Evolutionary conservation across 106 monocot genomes (phyloP).

Genomic region (Hemerocallis citrina): DNA sequence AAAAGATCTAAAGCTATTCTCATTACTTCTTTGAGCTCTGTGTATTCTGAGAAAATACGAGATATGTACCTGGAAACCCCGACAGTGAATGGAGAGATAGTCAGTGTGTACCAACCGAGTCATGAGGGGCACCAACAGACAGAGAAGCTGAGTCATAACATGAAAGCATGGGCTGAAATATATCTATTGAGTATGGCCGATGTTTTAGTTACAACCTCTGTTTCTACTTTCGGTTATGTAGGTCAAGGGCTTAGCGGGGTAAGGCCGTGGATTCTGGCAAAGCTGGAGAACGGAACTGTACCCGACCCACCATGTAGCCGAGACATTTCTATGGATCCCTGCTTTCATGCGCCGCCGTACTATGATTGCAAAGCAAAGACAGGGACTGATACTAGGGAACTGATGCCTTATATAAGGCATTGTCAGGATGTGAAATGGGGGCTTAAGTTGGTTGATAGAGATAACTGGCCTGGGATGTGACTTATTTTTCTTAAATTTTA

Average conservation of each 20-base stretch:
- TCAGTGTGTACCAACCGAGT: conserved; percentile 53
- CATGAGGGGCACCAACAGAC: conserved; percentile 41
- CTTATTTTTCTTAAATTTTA: too few species aligned
- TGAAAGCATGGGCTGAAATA: conserved; percentile 66
- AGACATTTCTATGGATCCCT: conserved; percentile 53
- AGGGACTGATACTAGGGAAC: conserved; percentile 13
- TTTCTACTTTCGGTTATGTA: conserved; percentile 61
- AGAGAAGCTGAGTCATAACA: conserved; percentile 38
- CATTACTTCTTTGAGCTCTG: conserved; percentile 37
- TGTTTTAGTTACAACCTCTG: conserved; percentile 38
- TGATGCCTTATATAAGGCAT: conserved; percentile 41
- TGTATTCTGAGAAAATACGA: conserved; percentile 33
- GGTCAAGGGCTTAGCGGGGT: conserved; percentile 52
- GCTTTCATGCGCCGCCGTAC: conserved; percentile 50
- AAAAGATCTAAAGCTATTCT: conserved; percentile 31
- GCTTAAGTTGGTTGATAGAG: conserved; percentile 44
- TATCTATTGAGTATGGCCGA: conserved; percentile 45
- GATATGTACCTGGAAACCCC: conserved; percentile 56
- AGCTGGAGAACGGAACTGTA: conserved; percentile 19
- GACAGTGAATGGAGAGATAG: conserved; percentile 21
- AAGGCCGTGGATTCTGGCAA: conserved; percentile 46
- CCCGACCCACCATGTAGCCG: conserved; percentile 26
- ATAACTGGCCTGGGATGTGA: conserved; percentile 21
- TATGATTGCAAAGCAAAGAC: conserved; percentile 34
- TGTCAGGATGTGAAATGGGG: conserved; percentile 47